phyloP scores from a whole-genome alignment of 495 filamentous ascomycete genomes.

The Lentithecium fluviatile region DNA sequence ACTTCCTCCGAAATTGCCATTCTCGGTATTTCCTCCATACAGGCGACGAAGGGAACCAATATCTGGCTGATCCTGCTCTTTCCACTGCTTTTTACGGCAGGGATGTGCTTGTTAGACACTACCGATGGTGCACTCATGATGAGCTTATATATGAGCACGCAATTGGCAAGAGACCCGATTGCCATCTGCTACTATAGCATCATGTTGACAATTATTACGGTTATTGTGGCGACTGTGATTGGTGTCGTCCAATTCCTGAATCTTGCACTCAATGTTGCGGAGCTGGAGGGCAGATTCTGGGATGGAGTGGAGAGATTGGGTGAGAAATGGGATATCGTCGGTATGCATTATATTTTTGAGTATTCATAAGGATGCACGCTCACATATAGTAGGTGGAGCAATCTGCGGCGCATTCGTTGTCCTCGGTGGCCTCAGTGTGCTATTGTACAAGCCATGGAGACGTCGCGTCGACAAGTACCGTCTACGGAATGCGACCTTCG shows the following conservation, averaged over 20 bases:
- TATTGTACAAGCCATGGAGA: slow-evolving; percentile 77
- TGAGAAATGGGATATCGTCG: slow-evolving; percentile 84
- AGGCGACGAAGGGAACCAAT: slow-evolving; percentile 78
- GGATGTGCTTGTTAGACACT: slow-evolving; percentile 90
- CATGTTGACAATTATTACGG: slow-evolving; percentile 79
- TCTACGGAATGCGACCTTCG: slow-evolving; percentile 20
- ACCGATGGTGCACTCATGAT: slow-evolving; percentile 94
- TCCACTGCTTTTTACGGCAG: slow-evolving; percentile 86
- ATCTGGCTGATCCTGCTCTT: slow-evolving; percentile 96
- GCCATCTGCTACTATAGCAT: slow-evolving; percentile 94
- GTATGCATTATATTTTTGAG: slow-evolving; percentile 40
- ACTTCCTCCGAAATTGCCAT: slow-evolving; percentile 93
- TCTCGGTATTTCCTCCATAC: slow-evolving; percentile 81
- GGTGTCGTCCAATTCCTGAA: slow-evolving; percentile 81
- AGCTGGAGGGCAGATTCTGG: slow-evolving; percentile 78
- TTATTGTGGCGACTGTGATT: slow-evolving; percentile 83
- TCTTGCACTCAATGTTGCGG: slow-evolving; percentile 69
- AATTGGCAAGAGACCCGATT: slow-evolving; percentile 70
- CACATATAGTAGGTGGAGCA: slow-evolving; percentile 47
- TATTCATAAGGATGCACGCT: not conserved
- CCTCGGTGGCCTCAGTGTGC: slow-evolving; percentile 66
- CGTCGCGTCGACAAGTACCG: slow-evolving; percentile 53
- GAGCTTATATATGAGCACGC: slow-evolving; percentile 79
- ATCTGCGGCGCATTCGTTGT: slow-evolving; percentile 84
- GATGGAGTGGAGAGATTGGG: slow-evolving; percentile 72